Conservation (phyloP, 2,329 filamentous ascomycete genomes). For the Cercospora sp. region DNA sequence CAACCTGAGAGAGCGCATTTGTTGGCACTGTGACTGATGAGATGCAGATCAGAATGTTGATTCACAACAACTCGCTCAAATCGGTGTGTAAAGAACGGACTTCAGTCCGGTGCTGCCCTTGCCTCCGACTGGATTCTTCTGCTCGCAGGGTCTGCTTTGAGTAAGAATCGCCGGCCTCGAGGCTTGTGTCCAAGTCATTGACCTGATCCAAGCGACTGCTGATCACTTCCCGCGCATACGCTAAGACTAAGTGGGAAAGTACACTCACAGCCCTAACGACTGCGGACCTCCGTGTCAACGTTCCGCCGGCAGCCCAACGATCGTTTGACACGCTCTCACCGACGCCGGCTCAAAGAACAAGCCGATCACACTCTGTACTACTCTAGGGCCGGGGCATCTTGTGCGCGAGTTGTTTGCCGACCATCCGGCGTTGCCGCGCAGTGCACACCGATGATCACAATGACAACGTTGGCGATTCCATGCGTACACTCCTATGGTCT, state of each 20-base stretch:
- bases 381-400: background rate
- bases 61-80: background rate
- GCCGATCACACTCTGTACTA: background rate
- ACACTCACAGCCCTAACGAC: background rate
- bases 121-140: background rate
- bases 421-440: background rate
- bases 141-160: background rate
- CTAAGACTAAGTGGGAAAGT: background rate
- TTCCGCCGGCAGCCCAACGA: background rate
- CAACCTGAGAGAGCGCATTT: no score
- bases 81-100: background rate
- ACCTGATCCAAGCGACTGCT: background rate
- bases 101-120: background rate
- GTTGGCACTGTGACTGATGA: background rate
- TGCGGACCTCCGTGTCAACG: background rate
- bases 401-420: background rate
- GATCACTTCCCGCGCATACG: background rate
- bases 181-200: background rate
- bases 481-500: background rate
- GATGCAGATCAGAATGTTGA: background rate
- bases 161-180: background rate
- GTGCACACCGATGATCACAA: background rate
- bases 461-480: background rate
- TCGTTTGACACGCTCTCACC: background rate
- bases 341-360: background rate